phyloP scores from a whole-genome alignment of 176 grass and related monocot genomes.

The Oryza glumipatula region DNA sequence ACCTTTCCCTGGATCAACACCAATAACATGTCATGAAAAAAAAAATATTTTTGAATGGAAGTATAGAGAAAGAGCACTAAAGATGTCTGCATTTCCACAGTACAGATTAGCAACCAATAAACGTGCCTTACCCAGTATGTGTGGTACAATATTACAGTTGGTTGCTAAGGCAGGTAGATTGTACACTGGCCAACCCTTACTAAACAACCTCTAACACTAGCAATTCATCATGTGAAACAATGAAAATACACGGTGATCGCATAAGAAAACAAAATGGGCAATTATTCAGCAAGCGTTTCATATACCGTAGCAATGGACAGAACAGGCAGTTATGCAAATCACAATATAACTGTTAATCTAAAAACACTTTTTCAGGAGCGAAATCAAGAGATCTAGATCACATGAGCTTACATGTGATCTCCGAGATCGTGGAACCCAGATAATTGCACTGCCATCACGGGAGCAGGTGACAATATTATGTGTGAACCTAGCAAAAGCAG shows the following conservation, averaged over 20 bases:
- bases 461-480: conserved; percentile 99
- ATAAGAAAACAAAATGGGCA: conserved; percentile 14
- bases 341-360: conserved; percentile 21
- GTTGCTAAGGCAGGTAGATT: conserved; percentile 17
- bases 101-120: conserved; percentile 9
- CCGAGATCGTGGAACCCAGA: conserved; percentile 97
- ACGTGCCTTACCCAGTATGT: conserved; percentile 16
- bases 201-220: background rate
- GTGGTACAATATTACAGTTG: background rate
- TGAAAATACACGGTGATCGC: conserved; percentile 11
- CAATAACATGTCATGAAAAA: conserved; percentile 19
- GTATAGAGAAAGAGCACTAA: background rate
- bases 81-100: conserved; percentile 17
- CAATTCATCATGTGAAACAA: background rate
- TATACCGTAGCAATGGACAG: background rate
- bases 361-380: background rate
- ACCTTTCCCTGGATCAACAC: conserved; percentile 77
- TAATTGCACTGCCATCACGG: conserved; percentile 97
- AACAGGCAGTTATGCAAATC: conserved; percentile 18
- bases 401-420: conserved; percentile 80
- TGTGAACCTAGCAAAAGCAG: conserved; percentile 72
- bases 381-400: conserved; percentile 1
- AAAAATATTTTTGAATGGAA: conserved; percentile 28
- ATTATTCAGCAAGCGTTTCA: conserved; percentile 11
- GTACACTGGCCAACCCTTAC: background rate